These are phyloP conservation scores for Rhynchosporium secalis DNA, from an alignment of 2,329 filamentous ascomycete species.

Conservation along the genomic window DNA sequence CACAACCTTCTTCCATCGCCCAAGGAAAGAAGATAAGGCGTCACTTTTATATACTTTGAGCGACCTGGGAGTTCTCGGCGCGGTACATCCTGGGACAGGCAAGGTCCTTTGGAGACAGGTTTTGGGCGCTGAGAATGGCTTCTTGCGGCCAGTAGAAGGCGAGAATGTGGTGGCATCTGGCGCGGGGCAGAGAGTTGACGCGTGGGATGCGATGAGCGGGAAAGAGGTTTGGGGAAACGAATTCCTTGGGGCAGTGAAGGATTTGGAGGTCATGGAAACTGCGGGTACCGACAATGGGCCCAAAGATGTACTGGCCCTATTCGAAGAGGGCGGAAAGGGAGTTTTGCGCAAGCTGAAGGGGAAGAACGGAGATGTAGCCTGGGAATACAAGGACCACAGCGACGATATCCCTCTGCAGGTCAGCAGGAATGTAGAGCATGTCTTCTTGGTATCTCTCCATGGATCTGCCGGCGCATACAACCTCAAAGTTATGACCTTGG, in stretches of 20 bases:
- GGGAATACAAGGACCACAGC: slow-evolving; percentile 72
- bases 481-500: slow-evolving; percentile 73
- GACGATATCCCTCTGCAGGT: slow-evolving; percentile 73
- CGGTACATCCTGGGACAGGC: slow-evolving; percentile 85
- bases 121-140: slow-evolving; percentile 46
- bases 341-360: slow-evolving; percentile 73
- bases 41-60: slow-evolving; percentile 90
- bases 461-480: slow-evolving; percentile 68
- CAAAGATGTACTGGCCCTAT: slow-evolving; percentile 73
- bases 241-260: slow-evolving; percentile 60
- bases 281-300: slow-evolving; percentile 51
- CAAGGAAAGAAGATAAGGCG: slow-evolving; percentile 76
- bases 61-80: slow-evolving; percentile 79
- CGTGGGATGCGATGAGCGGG: slow-evolving; percentile 83
- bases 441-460: slow-evolving; percentile 79
- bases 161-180: slow-evolving; percentile 77
- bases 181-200: slow-evolving; percentile 66
- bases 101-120: slow-evolving; percentile 85
- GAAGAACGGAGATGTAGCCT: slow-evolving; percentile 69
- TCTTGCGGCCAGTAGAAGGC: slow-evolving; percentile 73
- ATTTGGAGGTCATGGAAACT: slow-evolving; percentile 74
- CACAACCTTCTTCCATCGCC: slow-evolving; percentile 93
- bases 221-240: slow-evolving; percentile 72
- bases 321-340: slow-evolving; percentile 54
- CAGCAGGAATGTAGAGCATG: slow-evolving; percentile 66